These are phyloP conservation scores for Daldinia caldariorum DNA, from an alignment of 495 filamentous ascomycete species.

Conservation along the genomic window DNA sequence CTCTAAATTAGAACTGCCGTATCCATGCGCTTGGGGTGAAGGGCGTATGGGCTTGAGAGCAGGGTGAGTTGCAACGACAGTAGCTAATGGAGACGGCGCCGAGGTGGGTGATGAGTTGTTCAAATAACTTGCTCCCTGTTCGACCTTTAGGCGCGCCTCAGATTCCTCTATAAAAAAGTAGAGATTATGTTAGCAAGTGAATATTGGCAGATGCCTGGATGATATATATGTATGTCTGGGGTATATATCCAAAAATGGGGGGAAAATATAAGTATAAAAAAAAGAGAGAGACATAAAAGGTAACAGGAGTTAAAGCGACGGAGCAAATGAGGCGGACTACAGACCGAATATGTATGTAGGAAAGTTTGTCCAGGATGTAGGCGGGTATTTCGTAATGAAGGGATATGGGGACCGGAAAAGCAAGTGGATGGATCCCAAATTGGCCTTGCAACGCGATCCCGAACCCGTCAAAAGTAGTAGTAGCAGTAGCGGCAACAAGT, in stretches of 20 bases:
- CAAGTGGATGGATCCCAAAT: slow-evolving; percentile 44
- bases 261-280: background rate
- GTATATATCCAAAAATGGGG: slow-evolving; percentile 27
- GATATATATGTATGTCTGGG: background rate
- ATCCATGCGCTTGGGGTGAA: slow-evolving; percentile 40
- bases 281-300: slow-evolving; percentile 26
- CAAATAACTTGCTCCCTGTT: slow-evolving; percentile 22
- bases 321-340: slow-evolving; percentile 37
- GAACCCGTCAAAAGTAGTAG: slow-evolving; percentile 43
- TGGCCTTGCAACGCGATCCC: slow-evolving; percentile 46
- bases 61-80: slow-evolving; percentile 22
- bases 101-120: slow-evolving; percentile 20
- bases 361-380: slow-evolving; percentile 42
- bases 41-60: slow-evolving; percentile 36
- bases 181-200: slow-evolving; percentile 26
- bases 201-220: background rate
- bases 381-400: slow-evolving; percentile 44
- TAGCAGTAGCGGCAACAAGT: slow-evolving; percentile 1
- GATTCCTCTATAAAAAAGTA: slow-evolving; percentile 27
- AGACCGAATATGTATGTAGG: slow-evolving; percentile 43
- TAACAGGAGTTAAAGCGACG: slow-evolving; percentile 29
- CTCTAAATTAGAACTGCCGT: slow-evolving; percentile 34
- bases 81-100: slow-evolving; percentile 18
- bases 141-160: slow-evolving; percentile 38
- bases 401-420: slow-evolving; percentile 44